A percentile compares a stretch with the other conserved stretches of the same genome.
Conservation (phyloP, 129 eudicot genomes). For the Flaveria robusta region DNA sequence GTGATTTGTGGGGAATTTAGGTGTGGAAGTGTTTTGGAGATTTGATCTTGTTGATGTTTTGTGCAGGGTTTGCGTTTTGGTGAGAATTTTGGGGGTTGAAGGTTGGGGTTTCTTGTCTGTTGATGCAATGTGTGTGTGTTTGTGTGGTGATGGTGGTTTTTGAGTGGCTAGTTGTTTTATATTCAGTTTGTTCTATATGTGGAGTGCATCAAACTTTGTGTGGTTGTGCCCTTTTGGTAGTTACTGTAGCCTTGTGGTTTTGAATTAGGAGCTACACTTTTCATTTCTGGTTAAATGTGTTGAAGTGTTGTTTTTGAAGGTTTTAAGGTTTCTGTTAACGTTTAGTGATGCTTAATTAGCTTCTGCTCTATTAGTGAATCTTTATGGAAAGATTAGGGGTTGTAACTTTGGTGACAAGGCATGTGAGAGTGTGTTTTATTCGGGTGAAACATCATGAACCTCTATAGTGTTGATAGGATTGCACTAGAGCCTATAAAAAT, state of each 20-base stretch:
- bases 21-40: slow-evolving; percentile 11
- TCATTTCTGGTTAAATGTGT: background rate
- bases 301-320: slow-evolving; percentile 19
- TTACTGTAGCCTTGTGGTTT: slow-evolving; percentile 1
- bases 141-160: background rate
- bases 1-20: slow-evolving; percentile 18
- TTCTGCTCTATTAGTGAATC: background rate
- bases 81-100: slow-evolving; percentile 20
- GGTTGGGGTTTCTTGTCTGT: background rate
- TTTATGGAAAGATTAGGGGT: slow-evolving; percentile 9
- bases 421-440: slow-evolving; percentile 4
- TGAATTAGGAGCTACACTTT: slow-evolving; percentile 10
- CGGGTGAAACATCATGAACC: background rate
- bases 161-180: slow-evolving; percentile 5
- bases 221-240: background rate
- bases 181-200: background rate
- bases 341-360: slow-evolving; percentile 15
- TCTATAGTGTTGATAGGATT: background rate
- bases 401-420: slow-evolving; percentile 15
- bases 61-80: slow-evolving; percentile 31
- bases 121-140: slow-evolving; percentile 20
- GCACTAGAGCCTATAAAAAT: background rate
- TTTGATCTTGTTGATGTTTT: slow-evolving; percentile 29
- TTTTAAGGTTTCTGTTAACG: background rate
- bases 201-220: background rate